phyloP scores from a whole-genome alignment of 306 rosid species.

The Inga laurina region DNA sequence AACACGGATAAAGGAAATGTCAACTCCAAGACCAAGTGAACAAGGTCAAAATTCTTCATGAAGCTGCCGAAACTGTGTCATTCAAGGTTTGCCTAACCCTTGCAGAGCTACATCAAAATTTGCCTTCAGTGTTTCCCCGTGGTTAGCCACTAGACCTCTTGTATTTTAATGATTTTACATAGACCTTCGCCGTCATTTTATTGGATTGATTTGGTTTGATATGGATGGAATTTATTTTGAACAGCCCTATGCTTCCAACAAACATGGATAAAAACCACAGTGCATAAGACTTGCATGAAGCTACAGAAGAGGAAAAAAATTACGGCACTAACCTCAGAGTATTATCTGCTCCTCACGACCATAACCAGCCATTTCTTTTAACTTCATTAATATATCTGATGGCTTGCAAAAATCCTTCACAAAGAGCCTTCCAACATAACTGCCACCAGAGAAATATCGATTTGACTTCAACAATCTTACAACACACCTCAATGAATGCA shows the following conservation, averaged over 20 bases:
- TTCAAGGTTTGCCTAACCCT: no score
- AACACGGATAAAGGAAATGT: neutral
- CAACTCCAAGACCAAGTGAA: no score
- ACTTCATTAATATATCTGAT: constrained; percentile 39
- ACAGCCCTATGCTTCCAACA: neutral
- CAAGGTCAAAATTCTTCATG: no score
- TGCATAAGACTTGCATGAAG: neutral
- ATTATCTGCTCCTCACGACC: constrained; percentile 42
- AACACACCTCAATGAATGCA: constrained; percentile 3
- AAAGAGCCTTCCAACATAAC: constrained; percentile 80
- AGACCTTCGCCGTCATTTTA: neutral
- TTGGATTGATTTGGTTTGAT: neutral
- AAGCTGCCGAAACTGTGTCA: no score
- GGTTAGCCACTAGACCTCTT: no score
- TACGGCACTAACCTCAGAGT: constrained; percentile 44
- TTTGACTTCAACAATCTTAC: constrained; percentile 32
- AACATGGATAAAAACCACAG: constrained; percentile 7
- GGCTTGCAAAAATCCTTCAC: constrained; percentile 81
- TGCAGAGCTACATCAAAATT: no score
- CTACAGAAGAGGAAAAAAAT: no score
- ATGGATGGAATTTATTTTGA: neutral
- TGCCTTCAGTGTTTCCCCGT: no score
- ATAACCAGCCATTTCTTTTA: constrained; percentile 50
- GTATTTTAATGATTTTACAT: no score
- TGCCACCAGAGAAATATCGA: constrained; percentile 37